Evolutionary conservation across 2,329 filamentous ascomycete genomes (phyloP), one percentile per base, ranked within the genome.

Genomic region (Blastomyces silverae): DNA sequence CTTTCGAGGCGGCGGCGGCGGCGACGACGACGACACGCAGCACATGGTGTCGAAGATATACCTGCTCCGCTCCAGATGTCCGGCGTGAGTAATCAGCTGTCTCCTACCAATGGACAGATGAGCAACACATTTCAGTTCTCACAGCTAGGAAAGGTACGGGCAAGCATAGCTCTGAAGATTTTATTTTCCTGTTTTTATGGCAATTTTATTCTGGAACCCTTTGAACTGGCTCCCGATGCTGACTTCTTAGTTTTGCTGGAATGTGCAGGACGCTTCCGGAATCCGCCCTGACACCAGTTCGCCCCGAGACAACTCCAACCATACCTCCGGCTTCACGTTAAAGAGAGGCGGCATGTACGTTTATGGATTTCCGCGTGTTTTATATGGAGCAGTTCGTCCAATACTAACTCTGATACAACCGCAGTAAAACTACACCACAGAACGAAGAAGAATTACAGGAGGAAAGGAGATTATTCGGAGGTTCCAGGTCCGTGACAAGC

Each of bases 41-140:
- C 50, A 25, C 17, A 61, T 61, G 59, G 31, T 64, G 31, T 57
- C 62, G 59, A 52, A 48, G 59, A 50, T 48, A 52, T 31, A 28
- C 28, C 31, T 57, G 57, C 17, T n/a, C 72, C 68, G 68, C 68
- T 68, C 67, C 65, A 67, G 69, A 66, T 65, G 67, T 70, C 70
- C 69, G 67, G 67, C 63, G 61, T 67, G 66, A 70, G 69, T 61
- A 67, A 70, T 66, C 65, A 57, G 62, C 57, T 61, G n/a, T 61
- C 64, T 22, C 63, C 56, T 65, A 28, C 61, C 60, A 15, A 52
- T 62, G 44, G 3, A 44, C 59, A 61, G 42, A 31, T 50, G 25
- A 50, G 25, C 42, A 61, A 50, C 15, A 11, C 34, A 15, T 37
- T 61, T 50, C 42, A 37, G 25, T 61, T 61, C 39, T 44, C 11